Conservation (phyloP, 768 basidiomycete species). For the Trametes elegans region DNA sequence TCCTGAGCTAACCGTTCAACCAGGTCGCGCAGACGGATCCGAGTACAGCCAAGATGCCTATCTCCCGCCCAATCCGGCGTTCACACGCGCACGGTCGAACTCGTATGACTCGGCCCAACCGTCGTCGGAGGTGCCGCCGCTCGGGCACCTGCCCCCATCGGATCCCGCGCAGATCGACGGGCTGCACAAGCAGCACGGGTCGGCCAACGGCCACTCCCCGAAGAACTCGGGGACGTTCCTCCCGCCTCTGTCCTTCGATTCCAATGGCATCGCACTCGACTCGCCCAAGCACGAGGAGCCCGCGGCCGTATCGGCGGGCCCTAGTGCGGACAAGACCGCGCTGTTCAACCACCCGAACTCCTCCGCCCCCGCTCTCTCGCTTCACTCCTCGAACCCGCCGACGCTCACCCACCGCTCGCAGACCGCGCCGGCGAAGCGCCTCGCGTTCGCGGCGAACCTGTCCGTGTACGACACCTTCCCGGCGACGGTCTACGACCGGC, state of each 20-base stretch:
- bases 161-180: constrained; percentile 88
- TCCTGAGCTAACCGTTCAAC: constrained; percentile 11
- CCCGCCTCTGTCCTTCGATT: constrained; percentile 59
- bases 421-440: constrained; percentile 63
- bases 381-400: constrained; percentile 42
- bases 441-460: constrained; percentile 89
- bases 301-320: constrained; percentile 33
- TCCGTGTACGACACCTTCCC: constrained; percentile 98
- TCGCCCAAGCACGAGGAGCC: constrained; percentile 38
- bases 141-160: constrained; percentile 78
- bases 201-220: constrained; percentile 22
- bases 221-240: constrained; percentile 34
- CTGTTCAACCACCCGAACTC: constrained; percentile 88
- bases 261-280: constrained; percentile 33
- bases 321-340: constrained; percentile 39
- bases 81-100: constrained; percentile 69
- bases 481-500: constrained; percentile 84
- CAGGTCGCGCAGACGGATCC: constrained; percentile 52
- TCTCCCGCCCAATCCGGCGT: constrained; percentile 36
- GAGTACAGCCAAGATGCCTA: constrained; percentile 65
- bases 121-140: constrained; percentile 62
- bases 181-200: constrained; percentile 71
- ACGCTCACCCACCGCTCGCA: constrained; percentile 70
- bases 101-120: constrained; percentile 63
- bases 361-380: constrained; percentile 83